Evolutionary conservation across 164 flowering plant genomes (phyloP).

Genomic region (Tinospora cordifolia): DNA sequence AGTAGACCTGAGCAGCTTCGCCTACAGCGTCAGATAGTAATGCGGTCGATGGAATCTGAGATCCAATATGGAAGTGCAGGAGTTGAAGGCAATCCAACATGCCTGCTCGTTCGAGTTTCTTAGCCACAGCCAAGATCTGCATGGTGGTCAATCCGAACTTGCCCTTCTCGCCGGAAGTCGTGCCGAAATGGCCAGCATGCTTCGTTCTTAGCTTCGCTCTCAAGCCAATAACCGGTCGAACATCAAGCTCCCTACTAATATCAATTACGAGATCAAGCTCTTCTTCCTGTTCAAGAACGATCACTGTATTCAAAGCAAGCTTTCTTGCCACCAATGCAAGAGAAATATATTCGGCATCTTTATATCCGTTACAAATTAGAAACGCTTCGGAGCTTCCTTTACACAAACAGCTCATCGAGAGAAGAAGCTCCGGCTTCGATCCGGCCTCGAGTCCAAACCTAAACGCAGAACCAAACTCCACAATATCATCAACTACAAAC

Average conservation of each 20-base stretch:
- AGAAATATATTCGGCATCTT: constrained; percentile 81
- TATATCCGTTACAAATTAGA: constrained; percentile 86
- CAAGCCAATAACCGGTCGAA: constrained; percentile 71
- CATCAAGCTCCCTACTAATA: constrained; percentile 43
- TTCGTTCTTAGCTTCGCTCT: constrained; percentile 89
- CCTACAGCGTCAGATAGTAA: constrained; percentile 71
- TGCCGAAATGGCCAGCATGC: constrained; percentile 95
- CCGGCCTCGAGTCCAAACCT: too few relatives aligned
- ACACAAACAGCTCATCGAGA: too few relatives aligned
- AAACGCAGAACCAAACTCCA: too few relatives aligned
- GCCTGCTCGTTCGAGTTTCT: constrained; percentile 48
- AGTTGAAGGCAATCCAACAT: constrained; percentile 87
- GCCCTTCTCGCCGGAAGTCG: constrained; percentile 96
- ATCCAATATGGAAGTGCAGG: constrained; percentile 92
- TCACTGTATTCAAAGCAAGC: constrained; percentile 60
- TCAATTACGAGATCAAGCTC: constrained; percentile 83
- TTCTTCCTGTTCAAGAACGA: constrained; percentile 93
- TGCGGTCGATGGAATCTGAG: constrained; percentile 83
- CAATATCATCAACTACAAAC: constrained; percentile 88
- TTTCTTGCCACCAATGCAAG: constrained; percentile 72
- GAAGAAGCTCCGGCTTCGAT: too few relatives aligned
- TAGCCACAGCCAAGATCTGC: constrained; percentile 66
- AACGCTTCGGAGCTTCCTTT: too few relatives aligned
- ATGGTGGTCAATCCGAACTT: constrained; percentile 81
- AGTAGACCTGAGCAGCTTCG: constrained; percentile 89